These are phyloP conservation scores for Xylariaceae sp. DNA, from an alignment of 2,329 filamentous ascomycete species.

Conservation along the genomic window DNA sequence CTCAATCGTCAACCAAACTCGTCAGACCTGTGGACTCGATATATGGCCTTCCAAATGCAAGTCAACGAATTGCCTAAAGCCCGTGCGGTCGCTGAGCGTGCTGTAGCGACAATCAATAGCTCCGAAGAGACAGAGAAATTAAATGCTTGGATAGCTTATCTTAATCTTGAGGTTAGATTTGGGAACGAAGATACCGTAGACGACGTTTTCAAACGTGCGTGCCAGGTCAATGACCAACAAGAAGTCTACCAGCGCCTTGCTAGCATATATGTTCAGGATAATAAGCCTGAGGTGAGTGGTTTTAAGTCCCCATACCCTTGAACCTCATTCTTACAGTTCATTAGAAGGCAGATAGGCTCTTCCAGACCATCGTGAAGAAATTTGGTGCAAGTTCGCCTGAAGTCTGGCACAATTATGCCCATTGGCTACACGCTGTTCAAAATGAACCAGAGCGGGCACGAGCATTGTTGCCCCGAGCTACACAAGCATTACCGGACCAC, in stretches of 20 bases:
- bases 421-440: conserved; percentile 81
- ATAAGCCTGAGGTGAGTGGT: conserved; percentile 75
- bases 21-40: conserved; percentile 92
- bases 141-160: conserved; percentile 91
- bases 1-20: conserved; percentile 91
- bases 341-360: conserved; percentile 87
- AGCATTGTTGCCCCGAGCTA: conserved; percentile 79
- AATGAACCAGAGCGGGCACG: conserved; percentile 75
- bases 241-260: conserved; percentile 88
- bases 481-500: conserved; percentile 77
- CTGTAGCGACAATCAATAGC: conserved; percentile 88
- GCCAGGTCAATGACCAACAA: conserved; percentile 89
- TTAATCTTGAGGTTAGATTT: conserved; percentile 93
- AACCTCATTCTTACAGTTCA: conserved; percentile 36
- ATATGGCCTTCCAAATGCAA: conserved; percentile 98
- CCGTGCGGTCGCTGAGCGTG: conserved; percentile 86
- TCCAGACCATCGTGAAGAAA: conserved; percentile 86
- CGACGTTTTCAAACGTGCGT: conserved; percentile 87
- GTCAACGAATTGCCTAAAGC: conserved; percentile 88
- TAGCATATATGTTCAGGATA: conserved; percentile 93
- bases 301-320: conserved; percentile 2
- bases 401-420: conserved; percentile 94
- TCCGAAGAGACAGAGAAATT: conserved; percentile 91
- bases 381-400: conserved; percentile 79
- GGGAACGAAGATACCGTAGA: conserved; percentile 83